Evolutionary conservation across 768 basidiomycete species (phyloP).

Genomic region (Fomitopsis pulvina): DNA sequence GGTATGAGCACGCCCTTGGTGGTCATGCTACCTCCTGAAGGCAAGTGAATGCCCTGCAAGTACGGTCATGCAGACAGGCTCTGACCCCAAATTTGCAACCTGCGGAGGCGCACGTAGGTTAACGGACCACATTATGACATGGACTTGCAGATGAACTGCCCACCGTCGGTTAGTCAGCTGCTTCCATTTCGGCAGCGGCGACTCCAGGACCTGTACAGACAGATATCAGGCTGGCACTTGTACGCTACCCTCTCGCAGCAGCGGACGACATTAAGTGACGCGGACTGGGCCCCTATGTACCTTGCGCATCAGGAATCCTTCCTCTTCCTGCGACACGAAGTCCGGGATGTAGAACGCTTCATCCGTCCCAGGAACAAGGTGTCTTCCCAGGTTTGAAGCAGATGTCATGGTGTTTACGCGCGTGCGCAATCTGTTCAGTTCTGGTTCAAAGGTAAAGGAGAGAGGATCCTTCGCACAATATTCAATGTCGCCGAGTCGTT

Average conservation of each 20-base stretch:
- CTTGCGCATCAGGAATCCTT: constrained; percentile 72
- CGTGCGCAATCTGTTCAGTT: too few species aligned
- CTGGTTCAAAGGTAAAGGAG: too few species aligned
- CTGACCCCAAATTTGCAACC: constrained; percentile 71
- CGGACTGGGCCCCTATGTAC: constrained; percentile 28
- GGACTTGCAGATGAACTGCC: constrained; percentile 19
- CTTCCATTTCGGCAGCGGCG: constrained; percentile 82
- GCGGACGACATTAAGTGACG: too few species aligned
- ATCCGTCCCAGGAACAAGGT: constrained; percentile 15
- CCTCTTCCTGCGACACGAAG: constrained; percentile 70
- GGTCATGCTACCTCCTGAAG: constrained; percentile 66
- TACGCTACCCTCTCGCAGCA: too few species aligned
- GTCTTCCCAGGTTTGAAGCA: background rate
- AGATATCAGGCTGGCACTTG: constrained; percentile 4
- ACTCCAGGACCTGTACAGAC: constrained; percentile 56
- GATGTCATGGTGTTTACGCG: too few species aligned
- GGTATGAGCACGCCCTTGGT: constrained; percentile 61
- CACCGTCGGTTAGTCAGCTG: constrained; percentile 64
- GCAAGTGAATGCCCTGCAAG: background rate
- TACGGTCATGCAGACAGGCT: background rate
- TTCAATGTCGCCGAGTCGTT: too few species aligned
- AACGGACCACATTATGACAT: background rate
- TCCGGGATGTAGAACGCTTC: constrained; percentile 68
- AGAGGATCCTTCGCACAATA: too few species aligned
- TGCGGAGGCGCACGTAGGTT: constrained; percentile 19